Evolutionary conservation across 2,329 filamentous ascomycete genomes (phyloP).

Genomic region (Claviceps arundinis): DNA sequence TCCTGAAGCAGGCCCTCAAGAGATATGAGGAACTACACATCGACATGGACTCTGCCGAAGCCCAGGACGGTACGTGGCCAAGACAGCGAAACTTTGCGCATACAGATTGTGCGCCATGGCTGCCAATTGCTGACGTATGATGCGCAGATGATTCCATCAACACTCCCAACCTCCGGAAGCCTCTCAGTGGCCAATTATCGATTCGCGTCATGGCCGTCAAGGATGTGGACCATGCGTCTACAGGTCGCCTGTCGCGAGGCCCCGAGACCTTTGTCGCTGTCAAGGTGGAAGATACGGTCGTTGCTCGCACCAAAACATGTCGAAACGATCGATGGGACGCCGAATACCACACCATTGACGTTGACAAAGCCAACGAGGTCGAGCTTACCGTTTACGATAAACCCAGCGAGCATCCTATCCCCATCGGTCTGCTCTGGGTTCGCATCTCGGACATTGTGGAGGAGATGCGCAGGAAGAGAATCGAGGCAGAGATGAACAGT

Average conservation of each 20-base stretch:
- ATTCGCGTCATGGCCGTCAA: slow-evolving; percentile 80
- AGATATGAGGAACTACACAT: slow-evolving; percentile 96
- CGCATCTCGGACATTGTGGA: slow-evolving; percentile 94
- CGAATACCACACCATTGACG: slow-evolving; percentile 81
- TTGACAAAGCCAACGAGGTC: slow-evolving; percentile 97
- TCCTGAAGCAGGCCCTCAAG: slow-evolving; percentile 90
- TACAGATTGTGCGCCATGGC: not conserved
- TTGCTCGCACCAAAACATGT: slow-evolving; percentile 74
- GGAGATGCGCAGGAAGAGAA: slow-evolving; percentile 92
- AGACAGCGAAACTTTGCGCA: not conserved
- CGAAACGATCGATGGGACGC: slow-evolving; percentile 84
- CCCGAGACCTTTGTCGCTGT: slow-evolving; percentile 93
- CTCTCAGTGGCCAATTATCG: slow-evolving; percentile 80
- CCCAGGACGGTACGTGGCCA: slow-evolving; percentile 57
- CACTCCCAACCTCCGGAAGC: slow-evolving; percentile 86
- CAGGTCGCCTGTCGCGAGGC: slow-evolving; percentile 70
- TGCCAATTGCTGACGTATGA: not conserved
- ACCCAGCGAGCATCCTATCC: slow-evolving; percentile 75
- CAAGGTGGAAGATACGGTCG: slow-evolving; percentile 90
- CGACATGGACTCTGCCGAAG: slow-evolving; percentile 70
- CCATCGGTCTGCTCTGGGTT: slow-evolving; percentile 92
- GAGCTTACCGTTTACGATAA: slow-evolving; percentile 97
- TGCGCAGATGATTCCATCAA: slow-evolving; percentile 84
- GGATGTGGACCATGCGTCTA: slow-evolving; percentile 86
- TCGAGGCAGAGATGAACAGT: slow-evolving; percentile 88